Evolutionary conservation across 2,329 filamentous ascomycete species (phyloP), one percentile per base, ranked within the genome.

Genomic region (Trichoderma sp.): DNA sequence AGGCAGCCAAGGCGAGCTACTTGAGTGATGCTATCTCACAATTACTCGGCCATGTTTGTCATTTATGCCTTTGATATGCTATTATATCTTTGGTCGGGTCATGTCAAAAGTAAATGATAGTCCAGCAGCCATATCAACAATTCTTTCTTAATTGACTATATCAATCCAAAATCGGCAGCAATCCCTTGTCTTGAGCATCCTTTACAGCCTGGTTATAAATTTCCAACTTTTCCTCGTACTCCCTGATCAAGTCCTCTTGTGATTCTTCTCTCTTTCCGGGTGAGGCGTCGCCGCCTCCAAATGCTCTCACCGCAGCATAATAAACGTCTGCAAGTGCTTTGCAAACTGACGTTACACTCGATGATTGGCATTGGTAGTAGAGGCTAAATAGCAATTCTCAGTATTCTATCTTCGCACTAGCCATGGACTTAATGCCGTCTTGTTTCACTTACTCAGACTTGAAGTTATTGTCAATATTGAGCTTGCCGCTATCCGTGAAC

Each of bases 381-480:
- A 82, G 69, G 46, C 80, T 81, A 46, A 52, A 21, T 55, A 2
- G 60, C 59, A 28, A 28, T 8, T 39, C 55, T 69, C 37, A 73
- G 63, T 26, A 37, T 14, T 30, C 10, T 2, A 18, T 13, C 0
- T 6, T 2, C 1, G 8, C 2, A 5, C 21, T 3, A 26, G 5
- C 5, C 1, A 7, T 8, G 32, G 16, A 8, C 7, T 10, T 0
- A 18, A 8, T 24, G 6, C 1, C 2, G 5, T 30, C 28, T n/a
- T 11, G 5, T 0, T 21, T 16, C 5, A 75, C 80, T 61, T 63
- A 82, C 80, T 85, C 83, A 0, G 39, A 72, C 72, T 80, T 81
- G 74, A 88, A 87, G n/a, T 84, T 83, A 59, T 76, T 72, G 63
- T 88, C 85, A 52, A 88, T 83, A 5, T 70, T 75, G n/a, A 74